These are phyloP conservation scores for Delitschia confertaspora DNA, from an alignment of 495 filamentous ascomycete genomes.

Conservation along the genomic window DNA sequence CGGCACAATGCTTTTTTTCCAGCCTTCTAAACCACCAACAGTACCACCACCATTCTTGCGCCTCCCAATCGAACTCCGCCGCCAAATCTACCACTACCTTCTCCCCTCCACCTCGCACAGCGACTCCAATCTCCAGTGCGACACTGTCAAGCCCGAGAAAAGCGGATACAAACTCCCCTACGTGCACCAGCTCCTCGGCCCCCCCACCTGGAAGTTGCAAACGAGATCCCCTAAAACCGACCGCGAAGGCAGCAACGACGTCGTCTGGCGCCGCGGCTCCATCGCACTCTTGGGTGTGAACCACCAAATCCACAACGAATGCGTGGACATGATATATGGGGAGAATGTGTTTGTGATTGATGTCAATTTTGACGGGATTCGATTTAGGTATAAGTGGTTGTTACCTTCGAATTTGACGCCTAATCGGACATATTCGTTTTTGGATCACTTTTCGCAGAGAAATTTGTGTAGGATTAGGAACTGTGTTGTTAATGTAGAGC, in stretches of 20 bases:
- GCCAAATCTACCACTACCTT: slow-evolving; percentile 33
- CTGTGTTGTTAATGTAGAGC: slow-evolving; percentile 35
- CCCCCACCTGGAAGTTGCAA: slow-evolving; percentile 20
- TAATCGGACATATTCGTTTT: slow-evolving; percentile 28
- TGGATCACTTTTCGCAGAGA: slow-evolving; percentile 29
- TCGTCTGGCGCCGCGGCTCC: slow-evolving; percentile 34
- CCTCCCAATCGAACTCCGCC: slow-evolving; percentile 36
- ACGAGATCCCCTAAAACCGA: slow-evolving; percentile 16
- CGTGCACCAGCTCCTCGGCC: slow-evolving; percentile 11
- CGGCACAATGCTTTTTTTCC: too few species aligned
- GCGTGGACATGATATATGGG: slow-evolving; percentile 33
- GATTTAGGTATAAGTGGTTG: slow-evolving; percentile 35
- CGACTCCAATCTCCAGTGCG: slow-evolving; percentile 9
- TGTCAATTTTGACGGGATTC: slow-evolving; percentile 41
- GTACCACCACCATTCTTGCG: slow-evolving; percentile 25
- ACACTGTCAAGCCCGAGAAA: slow-evolving; percentile 1
- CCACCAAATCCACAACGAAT: slow-evolving; percentile 33
- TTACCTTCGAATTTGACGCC: slow-evolving; percentile 31
- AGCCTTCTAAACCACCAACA: too few species aligned
- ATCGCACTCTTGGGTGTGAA: slow-evolving; percentile 25
- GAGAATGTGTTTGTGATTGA: slow-evolving; percentile 43
- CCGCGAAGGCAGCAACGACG: slow-evolving; percentile 19
- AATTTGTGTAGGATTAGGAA: slow-evolving; percentile 33
- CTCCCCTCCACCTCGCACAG: slow-evolving; percentile 30
- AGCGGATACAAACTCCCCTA: slow-evolving; percentile 23